These are phyloP conservation scores for Scleromitrula shiraiana DNA, from an alignment of 2,329 filamentous ascomycete genomes.

Conservation along the genomic window DNA sequence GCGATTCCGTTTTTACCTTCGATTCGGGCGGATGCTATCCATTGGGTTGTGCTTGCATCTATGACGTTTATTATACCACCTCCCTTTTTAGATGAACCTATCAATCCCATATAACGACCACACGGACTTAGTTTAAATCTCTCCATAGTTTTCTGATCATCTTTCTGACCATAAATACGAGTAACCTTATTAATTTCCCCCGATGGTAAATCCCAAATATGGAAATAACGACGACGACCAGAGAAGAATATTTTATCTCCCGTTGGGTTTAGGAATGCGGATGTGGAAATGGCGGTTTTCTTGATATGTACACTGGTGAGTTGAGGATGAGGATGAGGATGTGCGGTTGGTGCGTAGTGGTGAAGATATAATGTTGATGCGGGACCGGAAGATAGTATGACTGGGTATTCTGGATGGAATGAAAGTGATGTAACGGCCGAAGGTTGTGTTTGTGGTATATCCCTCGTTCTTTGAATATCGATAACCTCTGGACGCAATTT, in stretches of 20 bases:
- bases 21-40: slow-evolving; percentile 74
- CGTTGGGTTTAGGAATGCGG: slow-evolving; percentile 65
- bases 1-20: slow-evolving; percentile 77
- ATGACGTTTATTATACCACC: slow-evolving; percentile 85
- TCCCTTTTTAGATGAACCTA: slow-evolving; percentile 73
- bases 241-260: slow-evolving; percentile 82
- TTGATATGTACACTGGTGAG: slow-evolving; percentile 85
- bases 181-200: slow-evolving; percentile 78
- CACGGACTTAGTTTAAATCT: slow-evolving; percentile 80
- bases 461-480: slow-evolving; percentile 82
- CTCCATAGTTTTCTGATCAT: slow-evolving; percentile 88
- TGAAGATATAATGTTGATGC: slow-evolving; percentile 83
- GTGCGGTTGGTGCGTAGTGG: slow-evolving; percentile 70
- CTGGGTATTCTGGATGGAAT: slow-evolving; percentile 83
- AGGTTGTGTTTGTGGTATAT: slow-evolving; percentile 71
- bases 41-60: slow-evolving; percentile 73
- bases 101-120: slow-evolving; percentile 76
- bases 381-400: slow-evolving; percentile 82
- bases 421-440: slow-evolving; percentile 74
- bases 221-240: slow-evolving; percentile 83
- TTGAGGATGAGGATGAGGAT: slow-evolving; percentile 75
- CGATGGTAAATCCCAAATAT: slow-evolving; percentile 81
- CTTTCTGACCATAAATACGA: slow-evolving; percentile 63
- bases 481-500: slow-evolving; percentile 80
- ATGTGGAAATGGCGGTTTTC: slow-evolving; percentile 74